A percentile compares a stretch with the other conserved stretches of the same genome.
Evolutionary conservation across 2,329 filamentous ascomycete genomes (phyloP).

Genomic region (Phyllosticta citrichinensis): DNA sequence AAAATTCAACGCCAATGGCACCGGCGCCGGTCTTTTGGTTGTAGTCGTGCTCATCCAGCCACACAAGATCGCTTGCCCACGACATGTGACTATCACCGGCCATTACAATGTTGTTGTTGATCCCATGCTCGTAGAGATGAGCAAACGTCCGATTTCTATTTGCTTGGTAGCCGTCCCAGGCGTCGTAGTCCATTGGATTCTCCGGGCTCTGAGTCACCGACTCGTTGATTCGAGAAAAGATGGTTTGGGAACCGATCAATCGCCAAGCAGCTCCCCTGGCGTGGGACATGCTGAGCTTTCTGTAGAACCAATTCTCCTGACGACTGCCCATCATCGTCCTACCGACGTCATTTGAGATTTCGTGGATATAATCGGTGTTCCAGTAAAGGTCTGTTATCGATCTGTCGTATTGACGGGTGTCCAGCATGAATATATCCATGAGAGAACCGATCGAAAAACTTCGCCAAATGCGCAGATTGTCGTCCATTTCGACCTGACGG

Average conservation of each 20-base stretch:
- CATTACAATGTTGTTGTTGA: slow-evolving; percentile 63
- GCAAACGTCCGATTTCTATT: slow-evolving; percentile 63
- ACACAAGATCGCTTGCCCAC: slow-evolving; percentile 42
- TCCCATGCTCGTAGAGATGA: slow-evolving; percentile 56
- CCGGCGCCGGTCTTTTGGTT: slow-evolving; percentile 30
- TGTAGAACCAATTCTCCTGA: slow-evolving; percentile 58
- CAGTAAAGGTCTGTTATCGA: slow-evolving; percentile 38
- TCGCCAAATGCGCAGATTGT: slow-evolving; percentile 32
- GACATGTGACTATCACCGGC: slow-evolving; percentile 60
- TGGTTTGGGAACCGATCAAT: slow-evolving; percentile 59
- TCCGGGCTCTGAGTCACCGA: slow-evolving; percentile 34
- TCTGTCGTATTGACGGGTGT: slow-evolving; percentile 34
- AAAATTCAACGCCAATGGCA: slow-evolving; percentile 41
- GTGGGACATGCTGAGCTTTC: slow-evolving; percentile 42
- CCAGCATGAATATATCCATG: slow-evolving; percentile 34
- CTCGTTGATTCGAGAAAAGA: slow-evolving; percentile 52
- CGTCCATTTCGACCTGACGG: slow-evolving; percentile 27
- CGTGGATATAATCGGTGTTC: slow-evolving; percentile 52
- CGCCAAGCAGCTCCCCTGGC: slow-evolving; percentile 54
- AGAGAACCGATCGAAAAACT: slow-evolving; percentile 33
- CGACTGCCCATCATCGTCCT: slow-evolving; percentile 60
- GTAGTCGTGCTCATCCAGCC: slow-evolving; percentile 34
- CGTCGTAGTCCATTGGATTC: slow-evolving; percentile 43
- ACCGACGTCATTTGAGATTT: slow-evolving; percentile 56
- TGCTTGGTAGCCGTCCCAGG: slow-evolving; percentile 56